Base-by-base conservation (phyloP, 2,329 filamentous ascomycete species). In the Fusarium sp. region DNA sequence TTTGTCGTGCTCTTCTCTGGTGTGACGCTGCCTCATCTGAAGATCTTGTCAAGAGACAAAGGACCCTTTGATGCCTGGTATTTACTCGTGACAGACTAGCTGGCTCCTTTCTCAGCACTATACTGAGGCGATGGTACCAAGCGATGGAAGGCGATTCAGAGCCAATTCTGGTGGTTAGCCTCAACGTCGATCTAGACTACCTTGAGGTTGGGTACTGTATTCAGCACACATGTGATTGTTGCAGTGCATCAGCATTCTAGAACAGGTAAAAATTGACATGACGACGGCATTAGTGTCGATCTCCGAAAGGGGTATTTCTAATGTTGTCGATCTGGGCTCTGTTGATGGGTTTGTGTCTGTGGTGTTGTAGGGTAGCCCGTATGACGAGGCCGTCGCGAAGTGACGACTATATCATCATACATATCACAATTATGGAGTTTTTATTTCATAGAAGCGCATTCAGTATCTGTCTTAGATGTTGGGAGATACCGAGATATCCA, bases 251-350 rank as follows among this genome's bases (percentile, higher is more conserved):
- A 61, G 34, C 39, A 30, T 36, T 68, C 67, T 53, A 70, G 63
- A 71, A 64, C 30, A 40, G 54, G 67, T 68, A 65, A 71, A 50
- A 71, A 58, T 56, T 65, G 67, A 60, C 58, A 67, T 65, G 66
- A 71, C 63, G 46, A 65, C 39, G 28, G 59, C 43, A 40, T 37
- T 56, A 71, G 54, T 65, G 67, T 60, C 59, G 67, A 71, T 70
- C 48, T 39, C 64, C 23, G 16, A 10, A 36, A 60, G 59, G 53
- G 62, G 64, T 44, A 13, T 55, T 13, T 28, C 39, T 3, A 34
- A 23, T 27, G 27, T 48, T 53, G 62, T 41, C 43, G 51, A 66
- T 69, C 47, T 28, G 40, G 43, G 44, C 43, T 50, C n/a, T n/a
- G 16, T 13, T 41, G 55, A 55, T 43, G 39, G 28, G 15, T 41